Evolutionary conservation across 768 basidiomycete genomes (phyloP).

Genomic region (Pleurotus platypus): DNA sequence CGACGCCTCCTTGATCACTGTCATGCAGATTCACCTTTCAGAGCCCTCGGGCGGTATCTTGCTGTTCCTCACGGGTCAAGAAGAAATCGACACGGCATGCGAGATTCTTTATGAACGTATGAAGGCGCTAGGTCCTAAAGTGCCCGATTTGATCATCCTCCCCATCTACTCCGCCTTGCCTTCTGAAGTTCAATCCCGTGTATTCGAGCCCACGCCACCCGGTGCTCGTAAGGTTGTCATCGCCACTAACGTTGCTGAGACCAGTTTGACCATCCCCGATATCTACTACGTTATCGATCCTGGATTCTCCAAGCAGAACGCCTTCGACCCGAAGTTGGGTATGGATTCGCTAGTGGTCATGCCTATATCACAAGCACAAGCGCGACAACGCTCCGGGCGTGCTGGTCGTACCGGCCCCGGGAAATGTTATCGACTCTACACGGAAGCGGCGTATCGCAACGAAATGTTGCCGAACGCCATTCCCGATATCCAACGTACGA

Average conservation of each 20-base stretch:
- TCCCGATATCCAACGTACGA: slow-evolving; percentile 96
- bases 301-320: slow-evolving; percentile 98
- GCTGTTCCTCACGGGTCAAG: slow-evolving; percentile 97
- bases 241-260: slow-evolving; percentile 99
- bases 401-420: slow-evolving; percentile 98
- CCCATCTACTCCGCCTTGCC: slow-evolving; percentile 98
- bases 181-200: slow-evolving; percentile 95
- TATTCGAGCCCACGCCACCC: slow-evolving; percentile 97
- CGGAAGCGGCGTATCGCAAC: slow-evolving; percentile 96
- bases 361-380: slow-evolving; percentile 98
- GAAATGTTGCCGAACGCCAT: slow-evolving; percentile 98
- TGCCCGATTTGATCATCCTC: slow-evolving; percentile 93
- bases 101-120: slow-evolving; percentile 98
- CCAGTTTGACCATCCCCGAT: slow-evolving; percentile 95
- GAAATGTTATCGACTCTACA: slow-evolving; percentile 97
- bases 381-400: slow-evolving; percentile 91
- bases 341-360: slow-evolving; percentile 99
- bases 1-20: slow-evolving; percentile 95
- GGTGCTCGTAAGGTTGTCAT: slow-evolving; percentile 99
- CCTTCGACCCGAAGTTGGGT: slow-evolving; percentile 93
- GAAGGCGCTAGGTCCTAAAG: slow-evolving; percentile 98
- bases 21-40: slow-evolving; percentile 99
- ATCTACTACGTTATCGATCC: slow-evolving; percentile 99
- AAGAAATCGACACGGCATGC: slow-evolving; percentile 97
- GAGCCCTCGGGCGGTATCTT: slow-evolving; percentile 96